Conservation (phyloP, 169 alveolate species). For the Plasmodium vivax region DNA sequence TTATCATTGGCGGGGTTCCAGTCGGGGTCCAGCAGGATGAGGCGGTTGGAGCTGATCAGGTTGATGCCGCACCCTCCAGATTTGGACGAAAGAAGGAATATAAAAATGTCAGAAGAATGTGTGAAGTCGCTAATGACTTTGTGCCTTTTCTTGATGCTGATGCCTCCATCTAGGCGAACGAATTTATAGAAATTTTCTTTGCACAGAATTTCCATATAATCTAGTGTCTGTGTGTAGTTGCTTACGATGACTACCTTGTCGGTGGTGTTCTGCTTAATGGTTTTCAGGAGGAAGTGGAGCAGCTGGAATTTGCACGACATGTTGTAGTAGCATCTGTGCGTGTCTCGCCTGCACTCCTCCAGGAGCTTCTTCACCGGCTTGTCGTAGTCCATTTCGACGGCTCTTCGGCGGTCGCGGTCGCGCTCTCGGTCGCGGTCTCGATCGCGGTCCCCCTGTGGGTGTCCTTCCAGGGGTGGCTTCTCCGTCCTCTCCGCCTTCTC, state of each 20-base stretch:
- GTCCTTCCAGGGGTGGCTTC: not conserved
- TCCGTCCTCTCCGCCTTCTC: not conserved
- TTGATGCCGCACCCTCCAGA: conserved; percentile 99
- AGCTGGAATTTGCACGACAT: conserved; percentile 77
- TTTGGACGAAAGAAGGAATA: conserved; percentile 95
- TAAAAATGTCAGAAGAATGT: conserved; percentile 88
- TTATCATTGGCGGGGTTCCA: conserved; percentile 99
- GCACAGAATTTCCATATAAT: conserved; percentile 89
- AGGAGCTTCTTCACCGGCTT: conserved; percentile 50
- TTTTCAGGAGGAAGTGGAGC: conserved; percentile 81
- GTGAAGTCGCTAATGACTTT: conserved; percentile 85
- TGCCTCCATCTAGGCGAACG: conserved; percentile 93
- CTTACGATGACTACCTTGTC: conserved; percentile 93
- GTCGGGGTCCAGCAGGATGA: conserved; percentile 97
- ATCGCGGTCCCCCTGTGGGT: not conserved
- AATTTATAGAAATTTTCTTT: conserved; percentile 87
- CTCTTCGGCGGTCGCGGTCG: conserved; percentile 1
- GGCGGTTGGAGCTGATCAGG: conserved; percentile 97
- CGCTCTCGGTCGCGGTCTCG: not conserved
- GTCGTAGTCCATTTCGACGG: conserved; percentile 40
- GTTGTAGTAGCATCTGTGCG: conserved; percentile 39
- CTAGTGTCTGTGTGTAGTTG: conserved; percentile 93
- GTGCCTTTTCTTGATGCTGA: conserved; percentile 89
- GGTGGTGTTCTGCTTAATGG: conserved; percentile 81
- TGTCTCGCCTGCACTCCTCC: conserved; percentile 55